Base-by-base conservation (phyloP, 176 grass and related monocot genomes). In the Coix lacrymajobi region DNA sequence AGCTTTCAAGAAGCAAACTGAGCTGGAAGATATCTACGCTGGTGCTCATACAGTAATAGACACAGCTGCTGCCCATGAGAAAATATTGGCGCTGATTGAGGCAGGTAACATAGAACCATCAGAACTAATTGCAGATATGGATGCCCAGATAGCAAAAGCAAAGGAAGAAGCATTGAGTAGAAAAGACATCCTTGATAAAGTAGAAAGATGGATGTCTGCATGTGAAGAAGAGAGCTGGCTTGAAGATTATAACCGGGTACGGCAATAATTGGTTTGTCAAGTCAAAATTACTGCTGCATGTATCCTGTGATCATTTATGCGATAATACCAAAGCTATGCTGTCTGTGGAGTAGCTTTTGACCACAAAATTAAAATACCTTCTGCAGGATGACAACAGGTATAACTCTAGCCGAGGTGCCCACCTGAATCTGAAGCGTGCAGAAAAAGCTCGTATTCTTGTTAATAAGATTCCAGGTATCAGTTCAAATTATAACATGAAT, bases 181-280 rank as follows among this genome's bases (percentile, higher is more conserved):
- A 82, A 96, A 99, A 80, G 97, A 99, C 66, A 96, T 99, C 85
- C 88, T 99, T 60, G 97, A 99, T 73, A 99, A 92, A 60, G 93
- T 99, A 60, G 97, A 99, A 80, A 87, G 84, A 87, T 99, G 97
- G 97, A 96, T 96, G 97, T 99, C 97, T 28, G 80, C 97, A 0
- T 99, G 97, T 76, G 93, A 99, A 83, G 97, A 99, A 86, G 97
- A 99, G 77, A 99, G 93, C 75, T 96, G 97, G 97, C 97, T 99
- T 79, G 97, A 99, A 83, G 97, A 99, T 89, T 99, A 99, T 78
- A 99, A 94, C 66, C 36, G 94, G 91, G 97, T 96, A 87, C 61
- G 44, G 20, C 74, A 36, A 40, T 85, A 70, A 67, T 86, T 41
- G 51, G 19, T 71, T 69, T 16, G 13, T 45, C 48, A 79, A 61